Percentiles rank a stretch among this genome's conserved stretches.
Conservation (phyloP, 345 rosid genomes). For the Cardamine chenopodiifolia region DNA sequence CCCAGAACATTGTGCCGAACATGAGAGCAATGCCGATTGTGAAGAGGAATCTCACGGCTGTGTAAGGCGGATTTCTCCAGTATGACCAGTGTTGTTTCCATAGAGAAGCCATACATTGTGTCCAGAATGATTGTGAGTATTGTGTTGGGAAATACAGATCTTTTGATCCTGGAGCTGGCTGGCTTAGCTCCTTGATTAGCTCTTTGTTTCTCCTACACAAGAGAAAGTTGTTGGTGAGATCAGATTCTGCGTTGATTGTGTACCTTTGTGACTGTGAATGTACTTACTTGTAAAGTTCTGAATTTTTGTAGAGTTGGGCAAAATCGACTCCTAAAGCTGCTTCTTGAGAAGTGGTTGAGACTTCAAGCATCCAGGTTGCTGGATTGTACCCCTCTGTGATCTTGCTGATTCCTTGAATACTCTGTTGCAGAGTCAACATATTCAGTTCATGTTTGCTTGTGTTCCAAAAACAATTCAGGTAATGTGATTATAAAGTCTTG, state of each 20-base stretch:
- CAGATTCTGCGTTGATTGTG: neutral
- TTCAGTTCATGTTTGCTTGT: slow-evolving; percentile 16
- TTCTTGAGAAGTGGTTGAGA: slow-evolving; percentile 61
- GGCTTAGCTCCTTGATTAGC: slow-evolving; percentile 56
- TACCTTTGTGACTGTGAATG: neutral
- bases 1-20: slow-evolving; percentile 77
- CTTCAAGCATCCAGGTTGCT: slow-evolving; percentile 92
- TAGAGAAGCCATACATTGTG: slow-evolving; percentile 64
- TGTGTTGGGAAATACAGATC: slow-evolving; percentile 59
- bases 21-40: slow-evolving; percentile 58
- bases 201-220: slow-evolving; percentile 68
- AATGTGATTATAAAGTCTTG: slow-evolving; percentile 4
- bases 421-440: slow-evolving; percentile 41
- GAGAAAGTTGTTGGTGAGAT: neutral
- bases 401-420: slow-evolving; percentile 57
- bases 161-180: slow-evolving; percentile 58
- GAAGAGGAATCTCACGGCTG: slow-evolving; percentile 67
- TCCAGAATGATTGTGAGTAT: slow-evolving; percentile 58
- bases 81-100: slow-evolving; percentile 79
- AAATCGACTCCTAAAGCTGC: slow-evolving; percentile 63
- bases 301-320: slow-evolving; percentile 55
- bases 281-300: slow-evolving; percentile 62
- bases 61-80: slow-evolving; percentile 79
- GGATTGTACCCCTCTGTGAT: slow-evolving; percentile 80
- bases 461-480: neutral